phyloP scores from a whole-genome alignment of 2,329 filamentous ascomycete genomes.

The Fusarium pseudonygamai region DNA sequence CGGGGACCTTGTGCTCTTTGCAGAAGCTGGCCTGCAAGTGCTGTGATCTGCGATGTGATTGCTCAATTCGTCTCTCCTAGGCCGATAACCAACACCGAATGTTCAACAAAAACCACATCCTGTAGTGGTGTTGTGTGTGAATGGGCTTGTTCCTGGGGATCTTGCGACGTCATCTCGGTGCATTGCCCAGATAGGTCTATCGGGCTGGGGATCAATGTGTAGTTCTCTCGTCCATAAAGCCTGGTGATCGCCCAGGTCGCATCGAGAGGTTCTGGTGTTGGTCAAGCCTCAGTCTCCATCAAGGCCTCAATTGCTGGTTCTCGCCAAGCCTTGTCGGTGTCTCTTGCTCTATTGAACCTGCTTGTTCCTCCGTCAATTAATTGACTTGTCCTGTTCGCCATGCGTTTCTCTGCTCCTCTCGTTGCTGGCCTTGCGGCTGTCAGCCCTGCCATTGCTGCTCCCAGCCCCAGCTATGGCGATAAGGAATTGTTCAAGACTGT shows the following conservation, averaged over 20 bases:
- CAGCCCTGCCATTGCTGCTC: slow-evolving; percentile 42
- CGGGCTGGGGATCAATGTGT: slow-evolving; percentile 18
- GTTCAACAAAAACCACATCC: slow-evolving; percentile 7
- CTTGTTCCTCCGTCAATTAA: slow-evolving; percentile 1
- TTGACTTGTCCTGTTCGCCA: slow-evolving; percentile 31
- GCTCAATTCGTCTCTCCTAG: slow-evolving; percentile 20
- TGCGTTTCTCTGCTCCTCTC: slow-evolving; percentile 47
- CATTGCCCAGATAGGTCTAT: slow-evolving; percentile 32
- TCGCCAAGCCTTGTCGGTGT: slow-evolving; percentile 5
- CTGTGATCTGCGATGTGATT: slow-evolving; percentile 32
- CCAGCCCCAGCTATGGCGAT: slow-evolving; percentile 30
- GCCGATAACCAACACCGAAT: slow-evolving; percentile 33
- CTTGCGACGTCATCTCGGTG: slow-evolving; percentile 22
- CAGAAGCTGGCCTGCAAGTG: slow-evolving; percentile 24
- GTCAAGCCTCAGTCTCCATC: slow-evolving; percentile 25
- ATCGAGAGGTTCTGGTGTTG: background rate
- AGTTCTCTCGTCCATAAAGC: slow-evolving; percentile 31
- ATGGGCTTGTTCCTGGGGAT: slow-evolving; percentile 20
- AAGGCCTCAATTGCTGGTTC: slow-evolving; percentile 5
- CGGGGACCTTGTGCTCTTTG: slow-evolving; percentile 21
- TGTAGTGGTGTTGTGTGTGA: slow-evolving; percentile 15
- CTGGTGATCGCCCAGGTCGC: slow-evolving; percentile 8
- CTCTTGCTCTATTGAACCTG: background rate
- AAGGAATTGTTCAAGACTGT: slow-evolving; percentile 46
- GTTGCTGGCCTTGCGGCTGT: slow-evolving; percentile 45